Evolutionary conservation across 208 protist species (phyloP).

Genomic region (Leishmania tarentolae): DNA sequence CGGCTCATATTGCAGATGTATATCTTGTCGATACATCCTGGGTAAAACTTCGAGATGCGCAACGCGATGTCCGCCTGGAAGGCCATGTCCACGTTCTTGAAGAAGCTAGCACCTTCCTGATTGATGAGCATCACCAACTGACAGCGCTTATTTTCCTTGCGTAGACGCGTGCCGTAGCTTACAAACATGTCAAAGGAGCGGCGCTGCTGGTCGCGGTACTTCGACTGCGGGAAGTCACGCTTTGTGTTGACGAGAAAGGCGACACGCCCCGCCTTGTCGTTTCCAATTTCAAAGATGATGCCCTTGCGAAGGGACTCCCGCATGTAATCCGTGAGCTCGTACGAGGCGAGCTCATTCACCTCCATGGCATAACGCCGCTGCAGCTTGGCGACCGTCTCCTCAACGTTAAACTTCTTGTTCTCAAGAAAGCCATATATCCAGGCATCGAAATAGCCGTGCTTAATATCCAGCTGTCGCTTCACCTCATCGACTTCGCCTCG

Average conservation of each 20-base stretch:
- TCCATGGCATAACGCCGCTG: slow-evolving; percentile 69
- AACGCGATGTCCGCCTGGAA: slow-evolving; percentile 66
- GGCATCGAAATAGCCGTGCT: slow-evolving; percentile 55
- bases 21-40: slow-evolving; percentile 61
- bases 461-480: slow-evolving; percentile 52
- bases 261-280: slow-evolving; percentile 57
- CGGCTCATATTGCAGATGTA: slow-evolving; percentile 77
- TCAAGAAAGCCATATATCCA: slow-evolving; percentile 83
- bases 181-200: slow-evolving; percentile 70
- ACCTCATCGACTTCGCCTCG: slow-evolving; percentile 62
- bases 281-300: slow-evolving; percentile 64
- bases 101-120: slow-evolving; percentile 54
- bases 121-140: slow-evolving; percentile 75
- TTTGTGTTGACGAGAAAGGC: slow-evolving; percentile 53
- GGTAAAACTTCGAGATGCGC: slow-evolving; percentile 74
- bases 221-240: slow-evolving; percentile 45
- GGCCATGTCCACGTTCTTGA: slow-evolving; percentile 67
- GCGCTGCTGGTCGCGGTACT: slow-evolving; percentile 46
- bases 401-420: slow-evolving; percentile 80
- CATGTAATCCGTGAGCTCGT: slow-evolving; percentile 70
- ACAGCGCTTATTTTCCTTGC: slow-evolving; percentile 47
- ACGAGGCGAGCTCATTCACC: slow-evolving; percentile 49
- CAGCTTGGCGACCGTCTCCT: slow-evolving; percentile 72
- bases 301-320: slow-evolving; percentile 48
- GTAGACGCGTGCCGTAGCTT: slow-evolving; percentile 66